Evolutionary conservation across 2,329 filamentous ascomycete species (phyloP).

Genomic region (Curvularia hawaiiensis): DNA sequence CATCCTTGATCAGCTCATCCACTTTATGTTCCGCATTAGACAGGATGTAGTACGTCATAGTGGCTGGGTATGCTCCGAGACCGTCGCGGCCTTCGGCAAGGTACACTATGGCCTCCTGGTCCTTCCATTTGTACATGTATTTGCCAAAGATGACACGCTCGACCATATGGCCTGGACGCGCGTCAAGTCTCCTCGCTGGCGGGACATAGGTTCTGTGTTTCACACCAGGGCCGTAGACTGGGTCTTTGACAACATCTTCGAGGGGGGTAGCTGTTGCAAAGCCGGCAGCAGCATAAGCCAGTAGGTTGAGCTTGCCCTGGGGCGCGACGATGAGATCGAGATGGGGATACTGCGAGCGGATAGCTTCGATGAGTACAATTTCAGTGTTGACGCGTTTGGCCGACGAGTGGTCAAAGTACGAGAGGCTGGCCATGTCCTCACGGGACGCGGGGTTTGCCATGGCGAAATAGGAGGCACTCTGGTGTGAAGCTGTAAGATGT

Average conservation of each 20-base stretch:
- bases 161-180: constrained; percentile 42
- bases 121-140: constrained; percentile 53
- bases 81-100: constrained; percentile 51
- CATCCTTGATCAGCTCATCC: constrained; percentile 62
- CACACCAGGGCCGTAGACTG: constrained; percentile 39
- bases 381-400: constrained; percentile 52
- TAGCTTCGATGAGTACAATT: constrained; percentile 50
- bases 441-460: constrained; percentile 18
- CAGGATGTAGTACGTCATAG: constrained; percentile 52
- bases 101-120: constrained; percentile 51
- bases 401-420: constrained; percentile 53
- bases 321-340: constrained; percentile 52
- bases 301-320: constrained; percentile 41
- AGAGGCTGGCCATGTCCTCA: constrained; percentile 46
- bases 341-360: constrained; percentile 53
- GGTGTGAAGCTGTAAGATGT: constrained; percentile 3
- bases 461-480: background rate
- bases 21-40: constrained; percentile 41
- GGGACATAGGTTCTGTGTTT: constrained; percentile 48
- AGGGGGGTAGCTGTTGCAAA: constrained; percentile 49
- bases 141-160: constrained; percentile 52
- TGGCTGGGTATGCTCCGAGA: constrained; percentile 34
- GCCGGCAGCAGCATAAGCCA: constrained; percentile 51
- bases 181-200: constrained; percentile 47
- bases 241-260: constrained; percentile 48